These are phyloP conservation scores for Celoporthe dispersa DNA, from an alignment of 2,329 filamentous ascomycete genomes.

Conservation along the genomic window DNA sequence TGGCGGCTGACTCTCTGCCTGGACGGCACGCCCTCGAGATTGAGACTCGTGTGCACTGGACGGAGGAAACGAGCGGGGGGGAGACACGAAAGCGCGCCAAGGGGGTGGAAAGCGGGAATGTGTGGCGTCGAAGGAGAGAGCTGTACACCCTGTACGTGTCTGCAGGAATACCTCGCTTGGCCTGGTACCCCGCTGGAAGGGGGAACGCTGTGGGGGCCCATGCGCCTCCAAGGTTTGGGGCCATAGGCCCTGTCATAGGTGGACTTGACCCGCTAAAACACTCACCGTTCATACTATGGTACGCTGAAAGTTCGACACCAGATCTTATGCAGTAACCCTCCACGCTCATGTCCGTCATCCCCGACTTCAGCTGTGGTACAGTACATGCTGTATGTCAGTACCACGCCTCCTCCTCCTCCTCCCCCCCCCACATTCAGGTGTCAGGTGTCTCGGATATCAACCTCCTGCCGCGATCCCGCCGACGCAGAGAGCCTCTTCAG, in stretches of 20 bases:
- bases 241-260: not conserved
- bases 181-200: not conserved
- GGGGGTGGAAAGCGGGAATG: not conserved
- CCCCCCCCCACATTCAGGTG: not conserved
- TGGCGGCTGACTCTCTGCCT: not conserved
- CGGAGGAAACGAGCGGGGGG: not conserved
- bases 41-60: not conserved
- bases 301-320: not conserved
- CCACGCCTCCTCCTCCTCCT: not conserved
- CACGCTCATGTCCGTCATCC: too few species aligned
- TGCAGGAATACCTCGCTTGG: not conserved
- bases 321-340: too few species aligned
- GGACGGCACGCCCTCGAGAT: not conserved
- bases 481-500: slow-evolving; percentile 12
- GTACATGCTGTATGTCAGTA: not conserved
- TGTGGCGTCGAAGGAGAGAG: not conserved
- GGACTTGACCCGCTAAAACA: not conserved
- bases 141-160: not conserved
- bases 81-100: not conserved
- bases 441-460: slow-evolving; percentile 19
- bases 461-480: slow-evolving; percentile 10
- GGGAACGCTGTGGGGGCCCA: not conserved
- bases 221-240: not conserved
- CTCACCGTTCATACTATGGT: not conserved
- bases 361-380: not conserved